phyloP scores from a whole-genome alignment of 441 rosid genomes.

The Isatis lusitanica region DNA sequence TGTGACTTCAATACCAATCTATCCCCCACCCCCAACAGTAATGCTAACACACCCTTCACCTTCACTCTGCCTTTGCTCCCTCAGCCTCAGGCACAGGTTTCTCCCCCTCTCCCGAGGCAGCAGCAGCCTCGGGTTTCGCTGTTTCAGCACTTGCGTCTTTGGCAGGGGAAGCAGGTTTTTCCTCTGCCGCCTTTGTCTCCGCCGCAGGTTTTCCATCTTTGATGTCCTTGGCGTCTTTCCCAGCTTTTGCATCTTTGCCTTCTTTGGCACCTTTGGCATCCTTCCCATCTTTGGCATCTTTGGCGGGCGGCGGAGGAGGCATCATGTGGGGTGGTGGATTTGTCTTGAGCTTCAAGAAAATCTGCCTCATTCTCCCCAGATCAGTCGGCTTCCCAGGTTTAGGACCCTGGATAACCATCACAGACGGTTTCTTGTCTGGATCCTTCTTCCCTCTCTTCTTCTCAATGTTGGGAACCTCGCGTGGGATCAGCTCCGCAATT shows the following conservation, averaged over 20 bases:
- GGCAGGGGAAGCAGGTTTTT: slow-evolving; percentile 36
- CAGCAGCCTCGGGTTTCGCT: slow-evolving; percentile 36
- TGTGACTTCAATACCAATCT: slow-evolving; percentile 26
- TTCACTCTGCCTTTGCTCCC: slow-evolving; percentile 44
- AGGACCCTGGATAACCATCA: slow-evolving; percentile 76
- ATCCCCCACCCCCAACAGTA: slow-evolving; percentile 17
- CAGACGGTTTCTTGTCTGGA: slow-evolving; percentile 72
- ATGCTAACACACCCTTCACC: slow-evolving; percentile 23
- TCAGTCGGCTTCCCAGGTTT: slow-evolving; percentile 97
- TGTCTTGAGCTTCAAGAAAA: slow-evolving; percentile 78
- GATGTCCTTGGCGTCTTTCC: neutral
- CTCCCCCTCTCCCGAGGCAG: slow-evolving; percentile 30
- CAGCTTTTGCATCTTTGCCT: slow-evolving; percentile 38
- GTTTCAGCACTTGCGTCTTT: slow-evolving; percentile 40
- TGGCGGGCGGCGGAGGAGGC: slow-evolving; percentile 66
- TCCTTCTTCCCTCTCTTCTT: slow-evolving; percentile 77
- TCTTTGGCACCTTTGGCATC: slow-evolving; percentile 30
- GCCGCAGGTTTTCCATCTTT: neutral
- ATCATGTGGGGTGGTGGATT: slow-evolving; percentile 91
- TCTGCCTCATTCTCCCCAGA: slow-evolving; percentile 85
- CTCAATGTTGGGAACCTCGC: slow-evolving; percentile 80
- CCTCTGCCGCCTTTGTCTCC: slow-evolving; percentile 25
- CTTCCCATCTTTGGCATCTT: slow-evolving; percentile 43
- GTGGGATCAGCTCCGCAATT: slow-evolving; percentile 81
- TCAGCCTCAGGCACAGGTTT: slow-evolving; percentile 37